Conservation (phyloP, 257 asterid species). For the Solanum habrochaites region DNA sequence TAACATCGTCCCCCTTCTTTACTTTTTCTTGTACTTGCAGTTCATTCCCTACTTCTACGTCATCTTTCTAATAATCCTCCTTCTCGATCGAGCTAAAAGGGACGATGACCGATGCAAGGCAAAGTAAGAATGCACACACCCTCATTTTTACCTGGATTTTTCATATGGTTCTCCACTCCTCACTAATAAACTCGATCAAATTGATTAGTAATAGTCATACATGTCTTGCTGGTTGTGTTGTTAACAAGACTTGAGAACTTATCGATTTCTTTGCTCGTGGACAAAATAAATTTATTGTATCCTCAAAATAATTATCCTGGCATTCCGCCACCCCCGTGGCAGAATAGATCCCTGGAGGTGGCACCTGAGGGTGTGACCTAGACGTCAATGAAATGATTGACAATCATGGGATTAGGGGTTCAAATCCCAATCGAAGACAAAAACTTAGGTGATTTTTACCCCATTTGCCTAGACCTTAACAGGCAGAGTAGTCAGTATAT, state of each 20-base stretch:
- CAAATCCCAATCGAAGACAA: not conserved
- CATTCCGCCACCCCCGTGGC: not conserved
- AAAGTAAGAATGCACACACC: slow-evolving; percentile 40
- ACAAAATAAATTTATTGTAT: not conserved
- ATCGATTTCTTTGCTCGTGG: not conserved
- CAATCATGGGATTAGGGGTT: not conserved
- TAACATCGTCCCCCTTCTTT: not conserved
- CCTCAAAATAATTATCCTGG: not conserved
- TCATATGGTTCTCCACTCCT: not conserved
- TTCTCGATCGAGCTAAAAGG: slow-evolving; percentile 80
- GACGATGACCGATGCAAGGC: slow-evolving; percentile 89
- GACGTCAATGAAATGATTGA: not conserved
- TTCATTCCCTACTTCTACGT: slow-evolving; percentile 90
- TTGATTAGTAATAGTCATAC: not conserved
- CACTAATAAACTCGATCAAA: not conserved
- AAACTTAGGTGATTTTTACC: not conserved
- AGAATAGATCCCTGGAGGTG: not conserved
- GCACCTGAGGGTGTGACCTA: not conserved
- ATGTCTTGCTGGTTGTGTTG: not conserved
- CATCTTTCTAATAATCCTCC: slow-evolving; percentile 75
- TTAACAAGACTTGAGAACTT: not conserved
- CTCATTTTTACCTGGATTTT: not conserved
- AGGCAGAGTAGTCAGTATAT: not conserved
- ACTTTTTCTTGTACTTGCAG: slow-evolving; percentile 28
- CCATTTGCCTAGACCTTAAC: not conserved